Percentiles rank a stretch among this genome's conserved stretches.
These are phyloP conservation scores for Erodium moschatum DNA, from an alignment of 441 rosid species.

Conservation along the genomic window DNA sequence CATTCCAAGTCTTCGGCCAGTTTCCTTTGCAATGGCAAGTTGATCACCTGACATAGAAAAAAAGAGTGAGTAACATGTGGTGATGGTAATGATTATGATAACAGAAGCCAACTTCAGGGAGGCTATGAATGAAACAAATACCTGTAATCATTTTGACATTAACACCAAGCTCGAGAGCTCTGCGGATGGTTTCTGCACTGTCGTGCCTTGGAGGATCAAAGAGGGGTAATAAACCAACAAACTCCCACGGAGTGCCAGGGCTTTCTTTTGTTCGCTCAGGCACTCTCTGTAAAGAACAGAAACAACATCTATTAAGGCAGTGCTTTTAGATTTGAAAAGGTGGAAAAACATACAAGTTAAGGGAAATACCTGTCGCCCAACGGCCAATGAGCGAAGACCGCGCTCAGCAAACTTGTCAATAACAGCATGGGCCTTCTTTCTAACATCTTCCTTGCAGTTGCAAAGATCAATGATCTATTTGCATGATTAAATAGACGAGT, in stretches of 20 bases:
- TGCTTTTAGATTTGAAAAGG: background rate
- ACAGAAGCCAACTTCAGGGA: background rate
- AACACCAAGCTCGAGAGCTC: constrained; percentile 84
- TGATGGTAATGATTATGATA: background rate
- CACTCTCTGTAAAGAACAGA: constrained; percentile 33
- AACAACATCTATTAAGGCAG: constrained; percentile 9
- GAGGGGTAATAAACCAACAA: constrained; percentile 59
- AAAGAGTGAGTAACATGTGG: constrained; percentile 11
- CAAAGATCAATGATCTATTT: constrained; percentile 57
- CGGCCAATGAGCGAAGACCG: constrained; percentile 70
- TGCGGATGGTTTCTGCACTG: constrained; percentile 88
- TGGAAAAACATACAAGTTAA: background rate
- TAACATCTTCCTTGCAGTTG: constrained; percentile 57
- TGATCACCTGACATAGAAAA: constrained; percentile 50
- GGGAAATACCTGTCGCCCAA: constrained; percentile 48
- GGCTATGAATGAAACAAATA: too few species aligned
- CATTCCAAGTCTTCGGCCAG: constrained; percentile 84
- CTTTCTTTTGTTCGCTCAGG: constrained; percentile 58
- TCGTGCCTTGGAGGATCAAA: constrained; percentile 86
- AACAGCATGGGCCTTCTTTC: constrained; percentile 46
- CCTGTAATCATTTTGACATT: constrained; percentile 98
- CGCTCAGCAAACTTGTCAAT: constrained; percentile 75
- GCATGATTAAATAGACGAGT: constrained; percentile 13
- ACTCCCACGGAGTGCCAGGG: constrained; percentile 58
- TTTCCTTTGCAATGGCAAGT: constrained; percentile 93